These are phyloP conservation scores for Leishmania tarentolae DNA, from an alignment of 208 protist genomes.

Conservation along the genomic window DNA sequence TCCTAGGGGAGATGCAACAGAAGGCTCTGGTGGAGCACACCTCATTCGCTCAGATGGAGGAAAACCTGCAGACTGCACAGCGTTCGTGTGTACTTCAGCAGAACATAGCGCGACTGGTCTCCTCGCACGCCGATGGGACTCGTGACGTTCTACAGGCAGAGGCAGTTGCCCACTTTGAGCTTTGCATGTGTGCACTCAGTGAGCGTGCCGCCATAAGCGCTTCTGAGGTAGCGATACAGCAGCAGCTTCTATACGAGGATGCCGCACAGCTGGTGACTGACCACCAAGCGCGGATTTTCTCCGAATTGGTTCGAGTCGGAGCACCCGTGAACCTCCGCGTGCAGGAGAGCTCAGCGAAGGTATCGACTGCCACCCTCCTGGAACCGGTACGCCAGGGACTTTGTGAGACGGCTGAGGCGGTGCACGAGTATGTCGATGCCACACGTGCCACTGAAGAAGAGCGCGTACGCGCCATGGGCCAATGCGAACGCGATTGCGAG, in stretches of 20 bases:
- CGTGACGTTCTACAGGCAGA: neutral
- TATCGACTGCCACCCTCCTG: neutral
- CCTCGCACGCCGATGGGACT: neutral
- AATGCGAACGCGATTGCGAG: neutral
- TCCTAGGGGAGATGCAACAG: conserved; percentile 1
- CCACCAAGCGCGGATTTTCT: conserved; percentile 8
- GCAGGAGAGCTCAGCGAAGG: neutral
- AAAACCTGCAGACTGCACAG: neutral
- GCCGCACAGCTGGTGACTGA: neutral
- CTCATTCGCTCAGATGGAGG: neutral
- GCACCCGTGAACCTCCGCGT: neutral
- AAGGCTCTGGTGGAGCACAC: neutral
- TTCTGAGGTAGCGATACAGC: neutral
- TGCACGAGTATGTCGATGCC: neutral
- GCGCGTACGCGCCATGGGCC: neutral
- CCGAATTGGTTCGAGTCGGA: neutral
- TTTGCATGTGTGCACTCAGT: neutral
- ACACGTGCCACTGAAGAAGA: neutral
- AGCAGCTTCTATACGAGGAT: conserved; percentile 9
- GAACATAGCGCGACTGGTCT: neutral
- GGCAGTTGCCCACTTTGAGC: neutral
- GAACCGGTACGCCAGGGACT: neutral
- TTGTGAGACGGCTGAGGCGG: neutral
- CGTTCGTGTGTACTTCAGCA: neutral
- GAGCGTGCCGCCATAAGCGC: neutral